A percentile compares a stretch with the other conserved stretches of the same genome.
Conservation (phyloP, 2,329 filamentous ascomycete species). For the Sclerotinia glacialis region DNA sequence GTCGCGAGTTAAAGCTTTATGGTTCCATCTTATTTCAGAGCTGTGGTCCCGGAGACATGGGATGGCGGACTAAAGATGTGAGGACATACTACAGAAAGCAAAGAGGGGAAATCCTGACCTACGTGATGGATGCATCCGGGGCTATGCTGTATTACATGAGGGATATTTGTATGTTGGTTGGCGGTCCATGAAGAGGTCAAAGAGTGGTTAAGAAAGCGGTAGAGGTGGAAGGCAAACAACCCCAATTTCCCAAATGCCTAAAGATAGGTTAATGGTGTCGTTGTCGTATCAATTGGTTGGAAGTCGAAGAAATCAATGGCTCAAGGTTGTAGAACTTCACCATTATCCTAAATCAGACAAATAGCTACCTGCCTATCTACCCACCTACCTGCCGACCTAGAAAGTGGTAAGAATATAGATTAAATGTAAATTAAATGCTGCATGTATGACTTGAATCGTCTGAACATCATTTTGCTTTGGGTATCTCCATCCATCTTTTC, state of each 20-base stretch:
- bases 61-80: slow-evolving; percentile 56
- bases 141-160: slow-evolving; percentile 7
- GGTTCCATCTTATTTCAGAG: slow-evolving; percentile 51
- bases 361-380: no score
- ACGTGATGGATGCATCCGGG: neutral
- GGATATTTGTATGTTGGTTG: slow-evolving; percentile 3
- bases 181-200: neutral
- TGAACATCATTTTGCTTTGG: neutral
- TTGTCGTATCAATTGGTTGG: neutral
- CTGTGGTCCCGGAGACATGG: slow-evolving; percentile 50
- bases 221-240: neutral
- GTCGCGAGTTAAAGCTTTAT: slow-evolving; percentile 31
- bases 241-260: neutral
- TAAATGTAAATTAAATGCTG: neutral
- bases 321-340: neutral
- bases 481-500: neutral
- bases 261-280: neutral
- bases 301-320: neutral
- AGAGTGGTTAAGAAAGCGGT: neutral
- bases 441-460: neutral
- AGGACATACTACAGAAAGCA: slow-evolving; percentile 43
- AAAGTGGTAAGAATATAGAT: neutral
- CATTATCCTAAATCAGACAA: neutral
- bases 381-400: no score
- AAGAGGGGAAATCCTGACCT: neutral